Base-by-base conservation (phyloP, 768 basidiomycete genomes). In the Solioccasus polychromus region DNA sequence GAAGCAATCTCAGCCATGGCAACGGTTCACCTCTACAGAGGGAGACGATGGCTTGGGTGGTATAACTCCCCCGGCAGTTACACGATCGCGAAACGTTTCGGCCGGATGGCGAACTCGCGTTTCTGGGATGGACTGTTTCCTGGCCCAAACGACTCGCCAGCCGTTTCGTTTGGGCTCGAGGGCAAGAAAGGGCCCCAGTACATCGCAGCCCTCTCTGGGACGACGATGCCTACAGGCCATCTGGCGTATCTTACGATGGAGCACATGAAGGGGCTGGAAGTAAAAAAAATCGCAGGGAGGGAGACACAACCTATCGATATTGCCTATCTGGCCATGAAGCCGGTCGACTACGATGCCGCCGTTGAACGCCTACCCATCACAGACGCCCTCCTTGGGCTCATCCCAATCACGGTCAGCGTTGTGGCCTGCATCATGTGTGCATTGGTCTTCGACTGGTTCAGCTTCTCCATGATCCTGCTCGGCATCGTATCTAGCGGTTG, bases 1-100 rank as follows among this genome's bases (percentile, higher is more conserved):
- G 69, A 69, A 41, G 66, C 68, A n/a, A 53, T 69, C 26, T 50
- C 62, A 8, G 66, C 68, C 15, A 69, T 69, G 64, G 52, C 59
- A 9, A 60, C 57, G 3, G 60, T 69, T 19, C 61, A 68, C 35
- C 36, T 69, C 4, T 64, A 58, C 39, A 15, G 36, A 26, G 64
- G 64, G 4, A 54, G 64, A 42, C 59, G 53, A 17, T 70, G 57
- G 59, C 47, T 69, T 5, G 68, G 68, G 1, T 70, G 61, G 63
- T 70, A 52, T 38, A 69, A 69, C 20, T 62, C 68, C 6, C 69
- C 69, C 0, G 68, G 69, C 8, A 64, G 64, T 37, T 61, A 63
- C 42, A 53, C 46, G 0, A 35, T 69, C 28, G 68, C 66, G 8
- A 70, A 58, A 47, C 52, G 48, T 15, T 69, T 67, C 32, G 66